Conservation (phyloP, 352 stramenopile genomes). For the Pythium phragmiticola region DNA sequence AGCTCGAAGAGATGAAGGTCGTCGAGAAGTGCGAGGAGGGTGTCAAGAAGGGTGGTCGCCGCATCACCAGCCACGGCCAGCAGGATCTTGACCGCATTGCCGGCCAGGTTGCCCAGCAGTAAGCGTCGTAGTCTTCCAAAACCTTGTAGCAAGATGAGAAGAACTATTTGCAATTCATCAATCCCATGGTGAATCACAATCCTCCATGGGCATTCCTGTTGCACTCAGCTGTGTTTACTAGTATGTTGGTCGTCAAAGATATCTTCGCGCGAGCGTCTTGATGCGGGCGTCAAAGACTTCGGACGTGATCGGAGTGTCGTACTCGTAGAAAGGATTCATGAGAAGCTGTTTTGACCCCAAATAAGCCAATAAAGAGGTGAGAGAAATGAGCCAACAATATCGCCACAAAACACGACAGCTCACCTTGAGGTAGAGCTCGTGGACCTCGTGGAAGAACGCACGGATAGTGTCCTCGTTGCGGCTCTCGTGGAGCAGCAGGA, state of each 20-base stretch:
- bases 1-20: conserved; percentile 99
- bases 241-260: conserved; percentile 52
- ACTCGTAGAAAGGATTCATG: conserved; percentile 97
- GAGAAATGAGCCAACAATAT: not conserved
- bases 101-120: conserved; percentile 89
- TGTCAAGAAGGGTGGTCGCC: conserved; percentile 92
- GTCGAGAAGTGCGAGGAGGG: conserved; percentile 93
- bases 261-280: conserved; percentile 85
- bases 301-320: conserved; percentile 93
- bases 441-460: conserved; percentile 96
- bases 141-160: conserved; percentile 29
- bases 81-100: conserved; percentile 99
- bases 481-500: conserved; percentile 94
- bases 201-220: conserved; percentile 5
- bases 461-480: conserved; percentile 95
- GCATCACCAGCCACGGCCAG: conserved; percentile 96
- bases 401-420: not conserved
- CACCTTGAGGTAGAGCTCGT: conserved; percentile 98
- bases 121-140: conserved; percentile 41
- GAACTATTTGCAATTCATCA: conserved; percentile 37
- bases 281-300: conserved; percentile 93
- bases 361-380: not conserved
- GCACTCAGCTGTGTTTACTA: not conserved
- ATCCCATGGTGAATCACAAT: conserved; percentile 13
- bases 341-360: conserved; percentile 58